Evolutionary conservation across 495 filamentous ascomycete genomes (phyloP).

Genomic region (Penicillium canescens): DNA sequence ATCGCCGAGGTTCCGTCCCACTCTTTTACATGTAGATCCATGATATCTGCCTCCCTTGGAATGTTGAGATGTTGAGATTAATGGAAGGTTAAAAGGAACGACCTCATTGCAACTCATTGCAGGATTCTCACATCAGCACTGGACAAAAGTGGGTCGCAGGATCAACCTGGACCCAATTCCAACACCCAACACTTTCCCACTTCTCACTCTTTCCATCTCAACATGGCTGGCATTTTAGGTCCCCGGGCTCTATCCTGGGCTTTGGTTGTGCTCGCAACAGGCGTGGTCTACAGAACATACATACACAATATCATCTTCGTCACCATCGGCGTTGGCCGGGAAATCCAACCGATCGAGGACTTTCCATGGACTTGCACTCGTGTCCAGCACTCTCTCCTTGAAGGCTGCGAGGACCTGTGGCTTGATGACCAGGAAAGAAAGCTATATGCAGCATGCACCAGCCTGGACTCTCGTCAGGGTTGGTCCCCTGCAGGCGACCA

Average conservation of each 20-base stretch:
- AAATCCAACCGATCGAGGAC: constrained; percentile 27
- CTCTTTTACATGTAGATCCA: background rate
- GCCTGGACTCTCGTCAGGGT: constrained; percentile 5
- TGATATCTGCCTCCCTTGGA: background rate
- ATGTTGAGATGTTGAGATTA: background rate
- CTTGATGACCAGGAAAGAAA: constrained; percentile 31
- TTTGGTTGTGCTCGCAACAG: background rate
- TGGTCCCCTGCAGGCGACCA: constrained; percentile 18
- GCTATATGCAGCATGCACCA: constrained; percentile 35
- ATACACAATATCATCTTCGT: too few relatives aligned
- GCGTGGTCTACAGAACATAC: background rate
- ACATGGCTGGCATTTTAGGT: too few relatives aligned
- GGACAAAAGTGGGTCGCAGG: background rate
- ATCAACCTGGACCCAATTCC: background rate
- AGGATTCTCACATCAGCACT: background rate
- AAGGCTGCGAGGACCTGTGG: constrained; percentile 44
- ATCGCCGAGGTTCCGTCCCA: background rate
- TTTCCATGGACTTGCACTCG: constrained; percentile 31
- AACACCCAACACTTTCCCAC: too few relatives aligned
- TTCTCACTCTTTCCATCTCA: too few relatives aligned
- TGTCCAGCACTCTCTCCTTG: constrained; percentile 32
- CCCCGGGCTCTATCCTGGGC: background rate
- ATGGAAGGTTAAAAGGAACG: too few relatives aligned
- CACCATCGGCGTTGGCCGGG: constrained; percentile 24
- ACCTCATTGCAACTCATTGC: background rate